A percentile compares a stretch with the other conserved stretches of the same genome.
Conservation (phyloP, 148 eudicot species). For the Camellia lanceoleosa region DNA sequence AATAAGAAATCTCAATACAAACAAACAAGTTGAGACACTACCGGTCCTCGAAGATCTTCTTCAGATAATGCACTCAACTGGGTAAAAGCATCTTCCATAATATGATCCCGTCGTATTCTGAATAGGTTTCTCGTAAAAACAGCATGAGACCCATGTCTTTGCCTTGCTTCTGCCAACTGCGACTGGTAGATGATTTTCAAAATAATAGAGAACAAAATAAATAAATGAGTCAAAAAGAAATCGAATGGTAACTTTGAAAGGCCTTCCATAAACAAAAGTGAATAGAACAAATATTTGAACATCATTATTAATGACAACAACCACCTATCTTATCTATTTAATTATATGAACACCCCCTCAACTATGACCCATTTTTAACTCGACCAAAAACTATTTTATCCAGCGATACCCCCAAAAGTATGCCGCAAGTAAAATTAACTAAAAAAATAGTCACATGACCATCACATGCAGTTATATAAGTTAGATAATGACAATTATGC, state of each 20-base stretch:
- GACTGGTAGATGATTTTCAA: constrained; percentile 42
- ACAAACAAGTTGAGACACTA: constrained; percentile 26
- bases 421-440: too few species aligned
- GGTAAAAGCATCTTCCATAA: constrained; percentile 85
- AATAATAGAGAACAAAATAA: constrained; percentile 8
- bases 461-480: too few species aligned
- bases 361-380: too few species aligned
- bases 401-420: too few species aligned
- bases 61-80: constrained; percentile 73
- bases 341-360: too few species aligned
- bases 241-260: neutral
- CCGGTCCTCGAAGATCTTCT: constrained; percentile 84
- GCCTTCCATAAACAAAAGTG: neutral
- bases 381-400: too few species aligned
- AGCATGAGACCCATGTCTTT: constrained; percentile 51
- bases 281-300: neutral
- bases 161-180: constrained; percentile 61
- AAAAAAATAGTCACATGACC: too few species aligned
- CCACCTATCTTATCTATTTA: neutral
- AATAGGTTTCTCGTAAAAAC: constrained; percentile 65
- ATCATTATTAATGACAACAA: neutral
- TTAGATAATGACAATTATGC: too few species aligned
- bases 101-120: constrained; percentile 83
- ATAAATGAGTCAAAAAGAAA: neutral
- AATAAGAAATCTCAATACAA: neutral